A percentile compares a stretch with the other conserved stretches of the same genome.
Evolutionary conservation across 2,329 filamentous ascomycete species (phyloP).

Genomic region (Monilinia aucupariae): DNA sequence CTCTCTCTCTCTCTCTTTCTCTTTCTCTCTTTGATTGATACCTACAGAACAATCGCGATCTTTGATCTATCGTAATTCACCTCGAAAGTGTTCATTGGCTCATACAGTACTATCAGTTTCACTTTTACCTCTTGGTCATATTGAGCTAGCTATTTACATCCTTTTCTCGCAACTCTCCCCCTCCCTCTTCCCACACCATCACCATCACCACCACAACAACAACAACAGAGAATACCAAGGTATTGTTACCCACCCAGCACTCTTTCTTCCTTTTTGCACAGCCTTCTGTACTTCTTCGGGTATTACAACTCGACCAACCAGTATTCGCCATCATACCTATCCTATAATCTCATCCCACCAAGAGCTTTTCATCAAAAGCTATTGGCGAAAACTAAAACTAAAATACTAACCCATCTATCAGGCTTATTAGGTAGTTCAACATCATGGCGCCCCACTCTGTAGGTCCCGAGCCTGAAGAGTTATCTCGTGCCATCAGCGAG

Average conservation of each 20-base stretch:
- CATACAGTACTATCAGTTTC: neutral
- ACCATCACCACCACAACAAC: neutral
- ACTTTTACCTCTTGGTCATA: neutral
- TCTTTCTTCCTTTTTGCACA: slow-evolving; percentile 5
- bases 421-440: neutral
- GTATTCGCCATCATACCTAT: neutral
- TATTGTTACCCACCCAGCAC: neutral
- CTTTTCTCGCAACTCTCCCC: too few relatives aligned
- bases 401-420: neutral
- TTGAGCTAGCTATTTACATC: too few relatives aligned
- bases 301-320: neutral
- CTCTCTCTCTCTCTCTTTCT: neutral
- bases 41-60: neutral
- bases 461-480: slow-evolving; percentile 18
- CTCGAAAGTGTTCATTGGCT: neutral
- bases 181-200: neutral
- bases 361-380: neutral
- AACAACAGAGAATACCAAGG: neutral
- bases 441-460: slow-evolving; percentile 16
- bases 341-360: neutral
- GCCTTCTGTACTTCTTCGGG: slow-evolving; percentile 1
- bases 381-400: neutral
- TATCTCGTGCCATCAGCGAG: slow-evolving; percentile 28
- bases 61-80: neutral
- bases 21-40: neutral